Conservation (phyloP, 495 filamentous ascomycete genomes). For the Podospora fimiseda region DNA sequence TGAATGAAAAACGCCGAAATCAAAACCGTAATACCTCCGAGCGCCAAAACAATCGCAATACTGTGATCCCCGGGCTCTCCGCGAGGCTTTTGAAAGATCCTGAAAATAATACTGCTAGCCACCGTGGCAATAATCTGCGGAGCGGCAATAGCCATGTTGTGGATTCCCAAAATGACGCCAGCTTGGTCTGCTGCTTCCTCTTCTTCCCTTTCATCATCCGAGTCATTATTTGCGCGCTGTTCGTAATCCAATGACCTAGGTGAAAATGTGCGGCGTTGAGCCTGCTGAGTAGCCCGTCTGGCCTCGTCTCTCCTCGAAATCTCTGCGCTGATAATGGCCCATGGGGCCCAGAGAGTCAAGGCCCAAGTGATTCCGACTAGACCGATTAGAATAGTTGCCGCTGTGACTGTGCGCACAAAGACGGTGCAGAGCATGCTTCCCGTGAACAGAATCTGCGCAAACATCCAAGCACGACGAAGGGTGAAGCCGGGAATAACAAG, state of each 20-base stretch:
- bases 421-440: conserved; percentile 73
- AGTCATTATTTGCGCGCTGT: too few relatives aligned
- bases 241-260: too few relatives aligned
- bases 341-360: conserved; percentile 83
- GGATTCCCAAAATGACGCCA: conserved; percentile 81
- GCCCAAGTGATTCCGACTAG: conserved; percentile 85
- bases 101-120: conserved; percentile 73
- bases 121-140: conserved; percentile 86
- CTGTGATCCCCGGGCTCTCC: conserved; percentile 77
- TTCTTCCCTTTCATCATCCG: conserved; percentile 29
- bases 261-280: conserved; percentile 11
- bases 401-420: conserved; percentile 58
- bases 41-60: conserved; percentile 75
- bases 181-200: conserved; percentile 63
- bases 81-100: conserved; percentile 71
- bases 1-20: conserved; percentile 64
- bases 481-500: conserved; percentile 75
- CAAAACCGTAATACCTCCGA: conserved; percentile 71
- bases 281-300: conserved; percentile 45
- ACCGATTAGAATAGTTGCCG: conserved; percentile 66
- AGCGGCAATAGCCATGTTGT: conserved; percentile 84
- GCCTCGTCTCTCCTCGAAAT: conserved; percentile 71
- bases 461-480: conserved; percentile 76
- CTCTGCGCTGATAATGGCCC: conserved; percentile 84
- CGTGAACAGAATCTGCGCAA: conserved; percentile 74